Percentiles rank a stretch among this genome's conserved stretches.
phyloP scores from a whole-genome alignment of 352 stramenopile genomes.

The Pythium oligandrum region DNA sequence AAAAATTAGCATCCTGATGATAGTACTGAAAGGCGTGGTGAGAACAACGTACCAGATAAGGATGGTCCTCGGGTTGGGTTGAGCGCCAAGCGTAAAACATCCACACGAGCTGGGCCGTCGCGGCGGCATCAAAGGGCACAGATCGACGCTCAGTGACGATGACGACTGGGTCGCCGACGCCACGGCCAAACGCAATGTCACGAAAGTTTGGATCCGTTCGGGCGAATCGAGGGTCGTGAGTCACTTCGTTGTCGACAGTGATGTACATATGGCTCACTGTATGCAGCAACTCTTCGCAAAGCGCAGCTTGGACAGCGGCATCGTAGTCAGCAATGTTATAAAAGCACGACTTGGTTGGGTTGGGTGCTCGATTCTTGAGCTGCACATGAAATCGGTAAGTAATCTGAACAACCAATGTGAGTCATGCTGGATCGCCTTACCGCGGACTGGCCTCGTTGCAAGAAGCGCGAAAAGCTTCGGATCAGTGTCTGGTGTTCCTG shows the following conservation, averaged over 20 bases:
- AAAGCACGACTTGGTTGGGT: not conserved
- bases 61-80: not conserved
- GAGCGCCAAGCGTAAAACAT: slow-evolving; percentile 3
- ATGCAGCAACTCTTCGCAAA: slow-evolving; percentile 4
- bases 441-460: slow-evolving; percentile 3
- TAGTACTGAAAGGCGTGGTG: no score
- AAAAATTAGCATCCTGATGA: not conserved
- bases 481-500: slow-evolving; percentile 6
- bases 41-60: no score
- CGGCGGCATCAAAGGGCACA: slow-evolving; percentile 5
- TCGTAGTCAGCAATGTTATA: slow-evolving; percentile 9
- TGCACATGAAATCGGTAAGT: not conserved
- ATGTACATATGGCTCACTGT: slow-evolving; percentile 3
- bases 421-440: slow-evolving; percentile 1
- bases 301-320: slow-evolving; percentile 1
- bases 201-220: not conserved
- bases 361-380: not conserved
- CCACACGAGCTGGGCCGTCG: slow-evolving; percentile 3
- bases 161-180: not conserved
- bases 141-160: slow-evolving; percentile 2
- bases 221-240: not conserved
- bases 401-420: not conserved
- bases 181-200: not conserved
- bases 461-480: slow-evolving; percentile 2
- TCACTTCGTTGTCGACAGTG: slow-evolving; percentile 1